Conservation (phyloP, 441 rosid genomes). For the Brassica balearica region DNA sequence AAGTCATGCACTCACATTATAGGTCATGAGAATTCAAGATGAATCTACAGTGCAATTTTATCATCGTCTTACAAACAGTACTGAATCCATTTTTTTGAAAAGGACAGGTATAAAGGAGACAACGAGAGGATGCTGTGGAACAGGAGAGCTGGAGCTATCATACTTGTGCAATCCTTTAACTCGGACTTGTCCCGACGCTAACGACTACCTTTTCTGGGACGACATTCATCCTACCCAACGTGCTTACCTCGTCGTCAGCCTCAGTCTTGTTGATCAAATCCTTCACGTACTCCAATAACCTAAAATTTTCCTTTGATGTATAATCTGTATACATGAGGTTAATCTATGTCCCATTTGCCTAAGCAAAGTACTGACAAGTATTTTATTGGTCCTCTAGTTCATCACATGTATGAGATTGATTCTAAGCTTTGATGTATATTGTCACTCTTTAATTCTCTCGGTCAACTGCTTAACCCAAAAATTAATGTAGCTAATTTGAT, state of each 20-base stretch:
- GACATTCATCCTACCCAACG: constrained; percentile 38
- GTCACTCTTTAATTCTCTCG: too few species aligned
- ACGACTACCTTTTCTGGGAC: constrained; percentile 35
- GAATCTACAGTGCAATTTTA: background rate
- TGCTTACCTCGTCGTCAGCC: constrained; percentile 36
- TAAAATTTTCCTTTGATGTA: background rate
- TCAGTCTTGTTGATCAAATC: constrained; percentile 42
- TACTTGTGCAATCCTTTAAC: constrained; percentile 35
- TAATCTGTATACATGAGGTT: constrained; percentile 13
- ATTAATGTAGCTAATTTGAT: too few species aligned
- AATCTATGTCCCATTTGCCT: background rate
- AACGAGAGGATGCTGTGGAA: constrained; percentile 43
- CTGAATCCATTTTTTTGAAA: background rate
- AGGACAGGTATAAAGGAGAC: constrained; percentile 53
- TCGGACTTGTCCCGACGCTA: constrained; percentile 32
- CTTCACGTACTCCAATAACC: constrained; percentile 25
- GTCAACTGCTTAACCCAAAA: too few species aligned
- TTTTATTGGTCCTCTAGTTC: too few species aligned
- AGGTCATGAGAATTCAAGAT: background rate
- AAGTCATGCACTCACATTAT: too few species aligned
- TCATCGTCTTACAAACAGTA: too few species aligned
- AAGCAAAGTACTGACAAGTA: too few species aligned
- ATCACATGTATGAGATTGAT: too few species aligned
- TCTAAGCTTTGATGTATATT: too few species aligned
- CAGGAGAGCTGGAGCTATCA: constrained; percentile 34